A percentile compares a stretch with the other conserved stretches of the same genome.
phyloP scores from a whole-genome alignment of 1,284 basidiomycete species.

The Vanrija pseudolonga region DNA sequence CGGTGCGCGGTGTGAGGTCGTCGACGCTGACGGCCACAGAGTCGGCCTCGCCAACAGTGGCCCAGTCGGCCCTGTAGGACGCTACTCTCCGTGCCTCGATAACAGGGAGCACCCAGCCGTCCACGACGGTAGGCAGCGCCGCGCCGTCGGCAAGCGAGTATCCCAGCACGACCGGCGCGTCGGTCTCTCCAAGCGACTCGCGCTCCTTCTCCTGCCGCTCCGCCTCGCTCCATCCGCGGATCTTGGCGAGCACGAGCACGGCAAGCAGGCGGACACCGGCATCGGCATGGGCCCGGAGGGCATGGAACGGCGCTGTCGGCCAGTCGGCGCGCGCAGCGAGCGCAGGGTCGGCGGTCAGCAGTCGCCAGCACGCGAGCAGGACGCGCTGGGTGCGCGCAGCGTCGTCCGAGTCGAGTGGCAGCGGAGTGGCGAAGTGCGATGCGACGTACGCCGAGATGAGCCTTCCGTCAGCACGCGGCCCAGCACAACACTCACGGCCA shows the following conservation, averaged over 20 bases:
- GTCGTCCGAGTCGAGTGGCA: conserved; percentile 42
- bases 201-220: conserved; percentile 61
- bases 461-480: conserved; percentile 15
- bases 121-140: conserved; percentile 51
- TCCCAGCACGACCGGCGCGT: conserved; percentile 45
- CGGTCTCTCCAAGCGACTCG: conserved; percentile 57
- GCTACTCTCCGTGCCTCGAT: conserved; percentile 61
- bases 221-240: conserved; percentile 70
- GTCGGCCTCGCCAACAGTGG: neutral
- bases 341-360: conserved; percentile 67
- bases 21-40: conserved; percentile 34
- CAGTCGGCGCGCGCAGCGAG: conserved; percentile 63
- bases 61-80: conserved; percentile 3
- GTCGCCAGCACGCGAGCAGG: conserved; percentile 73
- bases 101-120: conserved; percentile 75
- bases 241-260: conserved; percentile 69
- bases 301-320: conserved; percentile 57
- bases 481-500: conserved; percentile 38
- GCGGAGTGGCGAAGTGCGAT: conserved; percentile 33
- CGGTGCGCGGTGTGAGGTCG: conserved; percentile 54
- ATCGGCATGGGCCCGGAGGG: conserved; percentile 56
- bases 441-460: conserved; percentile 17
- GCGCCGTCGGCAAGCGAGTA: conserved; percentile 1
- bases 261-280: conserved; percentile 64
- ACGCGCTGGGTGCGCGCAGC: conserved; percentile 57